These are phyloP conservation scores for Nakaseomyces sp. DNA, from an alignment of 1,139 yeast genomes.

Conservation along the genomic window DNA sequence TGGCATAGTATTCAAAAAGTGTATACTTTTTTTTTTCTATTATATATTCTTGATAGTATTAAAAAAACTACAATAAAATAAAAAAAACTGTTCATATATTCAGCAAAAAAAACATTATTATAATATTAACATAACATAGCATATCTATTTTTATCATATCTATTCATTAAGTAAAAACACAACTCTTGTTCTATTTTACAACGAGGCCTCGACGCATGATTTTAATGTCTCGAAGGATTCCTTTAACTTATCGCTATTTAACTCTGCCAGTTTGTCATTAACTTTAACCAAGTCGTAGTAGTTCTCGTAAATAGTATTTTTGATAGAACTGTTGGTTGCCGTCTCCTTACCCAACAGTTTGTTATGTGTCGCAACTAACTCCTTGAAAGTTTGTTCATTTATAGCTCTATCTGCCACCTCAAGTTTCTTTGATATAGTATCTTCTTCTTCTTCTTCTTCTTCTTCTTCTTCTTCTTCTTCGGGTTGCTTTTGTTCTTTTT, in stretches of 20 bases:
- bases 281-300: constrained; percentile 43
- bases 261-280: constrained; percentile 34
- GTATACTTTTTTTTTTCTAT: too few relatives aligned
- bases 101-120: neutral
- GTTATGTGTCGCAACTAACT: constrained; percentile 36
- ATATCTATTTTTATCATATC: neutral
- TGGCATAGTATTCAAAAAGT: too few relatives aligned
- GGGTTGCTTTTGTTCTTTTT: constrained; percentile 9
- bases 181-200: too few relatives aligned
- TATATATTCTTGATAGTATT: neutral
- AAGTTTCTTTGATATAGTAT: neutral
- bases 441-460: constrained; percentile 12
- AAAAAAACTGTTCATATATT: neutral
- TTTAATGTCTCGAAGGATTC: neutral
- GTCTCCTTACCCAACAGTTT: constrained; percentile 36
- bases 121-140: too few relatives aligned
- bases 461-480: constrained; percentile 1
- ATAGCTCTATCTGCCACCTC: constrained; percentile 21
- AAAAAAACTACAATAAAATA: too few relatives aligned
- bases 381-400: constrained; percentile 35
- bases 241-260: constrained; percentile 11
- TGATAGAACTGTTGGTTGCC: constrained; percentile 39
- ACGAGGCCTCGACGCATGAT: neutral
- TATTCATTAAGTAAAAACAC: too few relatives aligned
- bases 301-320: constrained; percentile 44